phyloP scores from a whole-genome alignment of 2,329 filamentous ascomycete species.

The Pestalotiopsis sp. region DNA sequence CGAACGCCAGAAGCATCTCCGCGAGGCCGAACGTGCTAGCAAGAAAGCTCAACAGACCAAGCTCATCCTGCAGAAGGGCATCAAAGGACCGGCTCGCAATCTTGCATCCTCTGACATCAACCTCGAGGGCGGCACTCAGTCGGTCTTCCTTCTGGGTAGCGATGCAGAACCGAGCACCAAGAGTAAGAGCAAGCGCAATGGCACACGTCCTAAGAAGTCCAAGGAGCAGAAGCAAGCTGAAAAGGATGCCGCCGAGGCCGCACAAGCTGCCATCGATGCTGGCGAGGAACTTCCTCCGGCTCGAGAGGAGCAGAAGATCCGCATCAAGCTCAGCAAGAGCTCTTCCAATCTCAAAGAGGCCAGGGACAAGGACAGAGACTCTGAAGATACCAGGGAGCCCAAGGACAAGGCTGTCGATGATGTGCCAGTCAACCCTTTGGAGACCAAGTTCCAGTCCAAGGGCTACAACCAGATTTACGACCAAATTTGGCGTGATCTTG shows the following conservation, averaged over 20 bases:
- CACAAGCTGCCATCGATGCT: conserved; percentile 79
- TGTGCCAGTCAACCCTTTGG: conserved; percentile 43
- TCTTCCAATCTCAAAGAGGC: conserved; percentile 34
- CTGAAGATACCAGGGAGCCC: conserved; percentile 27
- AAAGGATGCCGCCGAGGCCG: conserved; percentile 80
- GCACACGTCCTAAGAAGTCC: conserved; percentile 82
- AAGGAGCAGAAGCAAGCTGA: conserved; percentile 83
- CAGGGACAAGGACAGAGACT: conserved; percentile 39
- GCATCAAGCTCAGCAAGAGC: conserved; percentile 60
- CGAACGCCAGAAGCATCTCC: conserved; percentile 77
- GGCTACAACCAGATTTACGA: conserved; percentile 97
- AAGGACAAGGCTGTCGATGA: conserved; percentile 41
- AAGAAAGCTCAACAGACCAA: conserved; percentile 93
- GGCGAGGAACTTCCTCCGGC: conserved; percentile 68
- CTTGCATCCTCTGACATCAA: conserved; percentile 75
- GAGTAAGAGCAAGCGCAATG: conserved; percentile 54
- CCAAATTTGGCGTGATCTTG: conserved; percentile 94
- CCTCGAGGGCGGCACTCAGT: conserved; percentile 81
- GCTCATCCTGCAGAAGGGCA: conserved; percentile 81
- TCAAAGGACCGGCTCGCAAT: conserved; percentile 71
- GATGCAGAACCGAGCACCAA: conserved; percentile 52
- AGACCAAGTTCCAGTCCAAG: conserved; percentile 77
- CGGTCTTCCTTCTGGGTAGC: conserved; percentile 71
- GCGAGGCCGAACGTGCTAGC: conserved; percentile 84
- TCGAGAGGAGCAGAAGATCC: conserved; percentile 60